A percentile compares a stretch with the other conserved stretches of the same genome.
Conservation (phyloP, 371 early-diverging fungal genomes). For the Circinella umbellata region DNA sequence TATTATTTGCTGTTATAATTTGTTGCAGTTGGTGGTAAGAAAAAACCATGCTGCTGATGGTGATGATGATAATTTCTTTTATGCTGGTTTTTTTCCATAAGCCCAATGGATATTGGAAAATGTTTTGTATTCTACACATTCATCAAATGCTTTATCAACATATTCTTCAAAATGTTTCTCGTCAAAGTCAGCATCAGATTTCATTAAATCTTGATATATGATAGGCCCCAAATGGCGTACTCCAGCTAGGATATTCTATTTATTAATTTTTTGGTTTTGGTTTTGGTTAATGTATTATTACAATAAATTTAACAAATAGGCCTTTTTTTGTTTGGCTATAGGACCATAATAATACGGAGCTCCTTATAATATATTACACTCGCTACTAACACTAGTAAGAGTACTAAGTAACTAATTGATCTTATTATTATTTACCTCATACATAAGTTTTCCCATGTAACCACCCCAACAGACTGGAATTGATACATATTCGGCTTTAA, state of each 20-base stretch:
- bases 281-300: not conserved
- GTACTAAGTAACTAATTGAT: not conserved
- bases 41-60: too few relatives aligned
- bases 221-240: constrained; percentile 26
- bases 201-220: constrained; percentile 23
- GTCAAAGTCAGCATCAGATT: constrained; percentile 24
- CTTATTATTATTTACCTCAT: constrained; percentile 31
- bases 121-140: constrained; percentile 47
- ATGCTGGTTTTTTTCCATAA: constrained; percentile 25
- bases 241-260: constrained; percentile 20
- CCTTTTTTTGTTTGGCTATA: not conserved
- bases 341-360: too few relatives aligned
- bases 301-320: not conserved
- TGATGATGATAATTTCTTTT: too few relatives aligned
- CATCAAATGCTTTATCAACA: constrained; percentile 46
- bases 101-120: constrained; percentile 44
- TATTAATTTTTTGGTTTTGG: not conserved
- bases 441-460: constrained; percentile 42
- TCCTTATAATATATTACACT: too few relatives aligned
- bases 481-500: constrained; percentile 39
- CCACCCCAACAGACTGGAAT: constrained; percentile 52
- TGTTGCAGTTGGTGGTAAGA: too few relatives aligned
- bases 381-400: too few relatives aligned
- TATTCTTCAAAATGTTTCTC: constrained; percentile 26
- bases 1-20: too few relatives aligned